Evolutionary conservation across 805 yeast species (phyloP), one percentile per base, ranked within the genome.

Genomic region (Brettanomyces naardenensis): DNA sequence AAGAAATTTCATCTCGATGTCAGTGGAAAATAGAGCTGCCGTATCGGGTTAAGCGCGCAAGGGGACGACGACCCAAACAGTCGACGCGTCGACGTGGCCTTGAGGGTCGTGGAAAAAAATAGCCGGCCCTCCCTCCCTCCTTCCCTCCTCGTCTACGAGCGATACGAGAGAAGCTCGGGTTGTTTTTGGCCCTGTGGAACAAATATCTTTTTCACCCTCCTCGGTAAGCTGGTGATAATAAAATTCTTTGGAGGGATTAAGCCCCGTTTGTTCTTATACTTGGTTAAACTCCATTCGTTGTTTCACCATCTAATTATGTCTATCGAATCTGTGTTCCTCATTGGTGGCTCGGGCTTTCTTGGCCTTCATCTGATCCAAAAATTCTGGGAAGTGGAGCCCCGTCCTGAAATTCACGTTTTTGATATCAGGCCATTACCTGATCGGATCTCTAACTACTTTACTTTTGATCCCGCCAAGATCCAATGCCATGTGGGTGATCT

Each of bases 291-390:
- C 11, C 26, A 23, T 23, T 23, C 26, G 26, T 9, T 11, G 7
- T 23, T 23, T 11, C 26, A 23, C 7, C 26, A 23, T 11, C 11
- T 23, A 23, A 23, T 23, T 9, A 23, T 23, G 26, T 23, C 26
- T 11, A 25, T 33, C 25, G 30, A 34, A 10, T 71, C 82, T 2
- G 95, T 92, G 2, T 73, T 92, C 22, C 66, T 92, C 17, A 75
- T 92, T n/a, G 98, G 98, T 35, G 98, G 98, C 7, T 66, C 96
- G 4, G 98, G 98, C 0, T 92, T 92, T 49, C 71, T 92, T 17
- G 98, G 98, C 2, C 74, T 87, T 33, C 98, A 92, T 48, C 66
- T 92, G 46, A 77, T 92, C 31, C 89, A 89, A 51, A 92, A 86
- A 58, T 90, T 89, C 59, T 73, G 75, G 64, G 69, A 70, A 33